Evolutionary conservation across 768 basidiomycete species (phyloP), one percentile per base, ranked within the genome.

Genomic region (Boletus rex-veris): DNA sequence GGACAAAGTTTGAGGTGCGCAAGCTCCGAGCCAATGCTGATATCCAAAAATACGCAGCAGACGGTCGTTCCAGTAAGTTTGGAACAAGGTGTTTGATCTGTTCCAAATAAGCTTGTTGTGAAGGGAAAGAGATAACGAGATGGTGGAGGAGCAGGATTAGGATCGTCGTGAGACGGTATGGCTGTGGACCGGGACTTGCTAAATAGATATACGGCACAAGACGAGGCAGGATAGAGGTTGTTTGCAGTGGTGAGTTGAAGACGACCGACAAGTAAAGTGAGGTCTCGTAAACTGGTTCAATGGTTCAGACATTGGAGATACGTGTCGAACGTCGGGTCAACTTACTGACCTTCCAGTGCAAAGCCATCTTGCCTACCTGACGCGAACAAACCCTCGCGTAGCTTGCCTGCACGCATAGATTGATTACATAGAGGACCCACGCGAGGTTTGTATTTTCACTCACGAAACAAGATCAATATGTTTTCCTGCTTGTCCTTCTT

Each of bases 401-500:
- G 73, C 65, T 90, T 91, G 40, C 88, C 89, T 91, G 52, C 2
- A 89, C 90, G 52, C 3, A 51, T 39, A 11, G 3, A 40, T 50
- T 40, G 35, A 42, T 53, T 18, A 48, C n/a, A 48, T 37, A 16
- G 6, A 8, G 28, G 26, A 30, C 35, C 11, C 4, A 21, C 4
- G 19, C 16, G 28, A 50, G 55, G 39, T 9, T 10, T 12, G 19
- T 18, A 2, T 15, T 14, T 43, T 24, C 16, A 74, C 85, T 67
- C 58, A 90, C 89, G 79, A 59, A 90, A 84, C n/a, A 86, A 63
- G 33, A 90, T 89, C 28, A 89, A 71, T 10, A 88, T 68, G 60
- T 90, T 90, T 53, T 83, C 81, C 64, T 86, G 82, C 8, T 74
- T 74, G 40, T 88, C 82, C 35, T 77, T 63, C 48, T 52, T 67